Evolutionary conservation across 306 rosid genomes (phyloP).

Genomic region (Prinsepia uniflora): DNA sequence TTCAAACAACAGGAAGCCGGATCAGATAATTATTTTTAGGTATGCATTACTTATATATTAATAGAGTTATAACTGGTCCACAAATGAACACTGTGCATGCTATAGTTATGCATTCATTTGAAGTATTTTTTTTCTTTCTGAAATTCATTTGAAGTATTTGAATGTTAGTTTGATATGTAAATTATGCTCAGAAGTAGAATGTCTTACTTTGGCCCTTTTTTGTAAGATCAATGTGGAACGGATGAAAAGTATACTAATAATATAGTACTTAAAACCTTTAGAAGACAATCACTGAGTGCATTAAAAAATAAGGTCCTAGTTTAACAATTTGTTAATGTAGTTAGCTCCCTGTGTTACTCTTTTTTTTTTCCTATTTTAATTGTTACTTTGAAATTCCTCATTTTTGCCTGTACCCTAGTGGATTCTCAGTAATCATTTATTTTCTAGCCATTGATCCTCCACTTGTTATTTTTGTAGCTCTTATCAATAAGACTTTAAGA

Average conservation of each 20-base stretch:
- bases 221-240: not conserved
- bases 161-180: not conserved
- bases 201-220: not conserved
- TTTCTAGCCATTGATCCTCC: not conserved
- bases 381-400: no score
- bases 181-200: not conserved
- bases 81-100: not conserved
- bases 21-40: slow-evolving; percentile 90
- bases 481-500: no score
- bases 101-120: not conserved
- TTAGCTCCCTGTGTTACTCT: not conserved
- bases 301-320: no score
- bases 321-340: not conserved
- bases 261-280: not conserved
- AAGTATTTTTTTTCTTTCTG: no score
- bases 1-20: slow-evolving; percentile 63
- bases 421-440: no score
- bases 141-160: not conserved
- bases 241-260: not conserved
- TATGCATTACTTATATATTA: not conserved
- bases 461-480: not conserved
- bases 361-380: no score
- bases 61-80: no score
- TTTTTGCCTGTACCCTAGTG: no score
- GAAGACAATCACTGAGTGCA: not conserved